These are phyloP conservation scores for Myxozyma monticola DNA, from an alignment of 805 yeast genomes.

Conservation along the genomic window DNA sequence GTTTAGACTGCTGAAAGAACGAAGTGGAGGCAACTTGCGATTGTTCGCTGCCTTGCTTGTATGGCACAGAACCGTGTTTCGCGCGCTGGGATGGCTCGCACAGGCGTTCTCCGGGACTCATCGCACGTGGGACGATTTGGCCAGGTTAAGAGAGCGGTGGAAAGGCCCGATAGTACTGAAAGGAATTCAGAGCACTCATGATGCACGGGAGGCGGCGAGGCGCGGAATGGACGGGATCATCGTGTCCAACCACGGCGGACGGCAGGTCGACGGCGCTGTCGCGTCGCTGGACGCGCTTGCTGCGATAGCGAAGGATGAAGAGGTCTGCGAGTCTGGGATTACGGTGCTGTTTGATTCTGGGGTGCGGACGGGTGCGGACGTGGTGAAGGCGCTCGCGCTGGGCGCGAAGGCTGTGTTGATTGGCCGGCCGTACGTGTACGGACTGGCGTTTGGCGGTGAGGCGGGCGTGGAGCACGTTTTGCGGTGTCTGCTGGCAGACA, in stretches of 20 bases:
- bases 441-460: constrained; percentile 63
- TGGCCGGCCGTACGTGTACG: constrained; percentile 63
- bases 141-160: constrained; percentile 25
- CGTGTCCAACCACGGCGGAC: constrained; percentile 77
- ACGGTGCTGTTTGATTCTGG: constrained; percentile 65
- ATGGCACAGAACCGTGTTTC: constrained; percentile 7
- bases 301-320: constrained; percentile 42
- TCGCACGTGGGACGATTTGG: constrained; percentile 29
- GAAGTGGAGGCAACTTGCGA: constrained; percentile 8
- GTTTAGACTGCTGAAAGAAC: constrained; percentile 4
- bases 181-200: constrained; percentile 72
- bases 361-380: constrained; percentile 60
- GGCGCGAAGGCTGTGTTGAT: constrained; percentile 64
- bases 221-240: constrained; percentile 68
- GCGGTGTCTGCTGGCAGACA: constrained; percentile 26
- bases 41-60: constrained; percentile 6
- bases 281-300: constrained; percentile 64
- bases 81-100: constrained; percentile 23
- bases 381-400: constrained; percentile 59
- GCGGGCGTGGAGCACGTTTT: constrained; percentile 49
- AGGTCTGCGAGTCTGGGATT: constrained; percentile 38
- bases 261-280: constrained; percentile 57
- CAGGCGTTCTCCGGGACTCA: constrained; percentile 21
- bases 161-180: constrained; percentile 48
- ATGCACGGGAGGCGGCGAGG: constrained; percentile 62